phyloP scores from a whole-genome alignment of 2,329 filamentous ascomycete species.

The Pseudofabraea citricarpa region DNA sequence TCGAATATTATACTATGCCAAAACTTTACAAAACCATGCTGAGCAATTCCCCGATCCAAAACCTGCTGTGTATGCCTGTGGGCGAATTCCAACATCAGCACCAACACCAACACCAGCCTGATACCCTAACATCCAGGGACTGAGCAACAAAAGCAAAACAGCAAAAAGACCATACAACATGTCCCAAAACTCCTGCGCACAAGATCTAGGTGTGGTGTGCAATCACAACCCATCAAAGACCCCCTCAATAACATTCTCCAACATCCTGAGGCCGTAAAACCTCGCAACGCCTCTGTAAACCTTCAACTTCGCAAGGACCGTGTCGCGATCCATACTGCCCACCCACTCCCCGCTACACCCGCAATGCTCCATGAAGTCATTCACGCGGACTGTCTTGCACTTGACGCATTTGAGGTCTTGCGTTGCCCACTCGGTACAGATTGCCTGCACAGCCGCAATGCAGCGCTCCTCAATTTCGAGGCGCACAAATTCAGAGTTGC shows the following conservation, averaged over 20 bases:
- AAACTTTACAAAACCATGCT: too few relatives aligned
- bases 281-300: constrained; percentile 72
- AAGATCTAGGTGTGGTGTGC: not conserved
- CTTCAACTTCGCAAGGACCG: constrained; percentile 58
- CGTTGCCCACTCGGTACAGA: constrained; percentile 75
- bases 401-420: constrained; percentile 81
- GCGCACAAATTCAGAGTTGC: constrained; percentile 70
- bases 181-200: too few relatives aligned
- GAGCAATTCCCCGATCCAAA: too few relatives aligned
- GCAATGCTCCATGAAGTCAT: constrained; percentile 97
- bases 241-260: constrained; percentile 68
- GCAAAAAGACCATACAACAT: too few relatives aligned
- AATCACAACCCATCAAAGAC: constrained; percentile 44
- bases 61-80: not conserved
- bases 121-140: too few relatives aligned
- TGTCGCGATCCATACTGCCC: constrained; percentile 62
- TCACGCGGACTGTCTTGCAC: constrained; percentile 70
- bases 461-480: constrained; percentile 79
- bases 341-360: constrained; percentile 85
- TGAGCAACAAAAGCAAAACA: too few relatives aligned
- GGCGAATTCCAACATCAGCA: not conserved
- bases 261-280: constrained; percentile 78
- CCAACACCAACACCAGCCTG: too few relatives aligned
- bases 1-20: too few relatives aligned
- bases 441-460: constrained; percentile 68